Base-by-base conservation (phyloP, 2,329 filamentous ascomycete species). In the Aureobasidium sp. region DNA sequence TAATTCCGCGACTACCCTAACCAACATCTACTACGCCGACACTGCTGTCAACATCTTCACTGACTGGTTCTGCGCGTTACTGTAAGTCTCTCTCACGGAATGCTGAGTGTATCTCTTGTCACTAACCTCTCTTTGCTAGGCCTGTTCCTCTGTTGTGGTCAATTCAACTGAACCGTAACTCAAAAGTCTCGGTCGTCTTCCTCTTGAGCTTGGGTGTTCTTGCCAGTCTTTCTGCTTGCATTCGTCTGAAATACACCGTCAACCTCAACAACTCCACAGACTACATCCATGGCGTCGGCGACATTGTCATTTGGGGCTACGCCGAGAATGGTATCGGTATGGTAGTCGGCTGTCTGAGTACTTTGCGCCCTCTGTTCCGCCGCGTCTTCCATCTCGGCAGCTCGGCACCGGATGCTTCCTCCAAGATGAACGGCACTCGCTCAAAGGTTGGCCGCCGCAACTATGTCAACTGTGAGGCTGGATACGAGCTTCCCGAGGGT, bases 111-210 rank as follows among this genome's bases (percentile, higher is more conserved):
- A 25, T 39, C 5, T 15, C 37, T 55, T 41, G 27, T 17, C 17
- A 17, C 31, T 47, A n/a, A 57, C 29, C 5, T 27, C 15, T 14
- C 17, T 45, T 29, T 42, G 58, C 37, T 61, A 70, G 69, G 52
- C 77, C 77, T 0, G 70, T 78, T 27, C 75, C 75, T 0, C 70
- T 79, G 2, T 70, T 79, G 14, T 77, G 75, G 76, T 72, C 71
- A 31, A 68, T 78, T 0, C 73, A 77, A 53, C 69, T 79, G 49
- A 77, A 77, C 64, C 64, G 67, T 3, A 74, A 75, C 55, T 73
- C 75, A 0, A 77, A 75, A 56, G 63, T 78, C 25, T 75, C 76
- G 0, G 70, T 73, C 31, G 70, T 73, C 20, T 68, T 70, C 14
- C 68, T 76, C 3, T 65, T 76, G 7, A 72, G 72, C 20, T 68